phyloP scores from a whole-genome alignment of 495 filamentous ascomycete species.

The Annulohypoxylon stygium region DNA sequence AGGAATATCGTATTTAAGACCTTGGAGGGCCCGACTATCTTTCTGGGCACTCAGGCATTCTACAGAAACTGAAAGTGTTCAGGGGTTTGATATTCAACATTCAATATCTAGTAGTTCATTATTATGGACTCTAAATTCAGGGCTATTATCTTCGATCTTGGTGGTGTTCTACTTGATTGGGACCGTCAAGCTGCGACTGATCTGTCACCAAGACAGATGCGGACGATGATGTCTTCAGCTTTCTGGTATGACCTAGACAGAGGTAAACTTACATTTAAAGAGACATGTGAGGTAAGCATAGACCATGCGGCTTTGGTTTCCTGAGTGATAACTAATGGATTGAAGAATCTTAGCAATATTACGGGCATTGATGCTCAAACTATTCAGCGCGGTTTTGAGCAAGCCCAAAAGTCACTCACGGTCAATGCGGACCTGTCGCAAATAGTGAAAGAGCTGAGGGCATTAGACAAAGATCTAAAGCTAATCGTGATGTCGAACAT shows the following conservation, averaged over 20 bases:
- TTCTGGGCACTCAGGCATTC: too few relatives aligned
- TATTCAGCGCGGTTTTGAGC: neutral
- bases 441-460: constrained; percentile 8
- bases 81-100: too few relatives aligned
- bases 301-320: neutral
- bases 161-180: constrained; percentile 32
- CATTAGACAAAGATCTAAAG: constrained; percentile 10
- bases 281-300: constrained; percentile 28
- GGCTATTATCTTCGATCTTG: constrained; percentile 30
- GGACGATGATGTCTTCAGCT: constrained; percentile 13
- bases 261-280: constrained; percentile 10
- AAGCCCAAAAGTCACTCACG: constrained; percentile 8
- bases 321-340: neutral
- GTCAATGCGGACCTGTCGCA: constrained; percentile 2
- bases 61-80: too few relatives aligned
- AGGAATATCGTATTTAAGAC: too few relatives aligned
- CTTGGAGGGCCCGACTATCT: too few relatives aligned
- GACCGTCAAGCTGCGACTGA: neutral
- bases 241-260: constrained; percentile 26
- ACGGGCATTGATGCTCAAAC: neutral
- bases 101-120: too few relatives aligned
- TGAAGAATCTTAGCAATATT: neutral
- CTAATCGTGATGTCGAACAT: constrained; percentile 36
- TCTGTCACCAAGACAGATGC: constrained; percentile 15
- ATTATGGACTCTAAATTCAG: constrained; percentile 15